Evolutionary conservation across 1,284 basidiomycete species (phyloP), one percentile per base, ranked within the genome.

Genomic region (Fomitopsis betulina): DNA sequence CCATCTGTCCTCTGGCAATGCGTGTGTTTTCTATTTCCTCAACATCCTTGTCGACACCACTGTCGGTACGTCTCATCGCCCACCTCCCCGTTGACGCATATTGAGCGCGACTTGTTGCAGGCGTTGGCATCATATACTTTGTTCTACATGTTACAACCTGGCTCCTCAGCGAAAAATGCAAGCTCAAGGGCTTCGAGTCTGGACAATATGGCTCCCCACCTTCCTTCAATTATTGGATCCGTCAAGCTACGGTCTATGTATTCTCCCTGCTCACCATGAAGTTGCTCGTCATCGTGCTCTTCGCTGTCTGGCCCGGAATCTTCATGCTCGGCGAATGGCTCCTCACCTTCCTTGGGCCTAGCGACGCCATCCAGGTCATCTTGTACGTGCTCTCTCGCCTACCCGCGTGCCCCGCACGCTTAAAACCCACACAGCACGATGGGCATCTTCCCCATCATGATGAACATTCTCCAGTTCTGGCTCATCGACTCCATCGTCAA

Each of bases 31-130:
- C 60, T 98, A 98, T 75, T 97, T 98, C 71, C 84, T 98, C 58
- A 96, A 98, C 70, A 91, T 99, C 57, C 78, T 96, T 35, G 80
- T 98, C 61, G 96, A 99, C 74, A 98, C 96, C 19, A 98, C 96
- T 0, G 76, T 96, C 56, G 96, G 94, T 90, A 63, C 66, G 84
- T 72, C 15, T 21, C 35, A 40, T 47, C 25, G 54, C 50, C 32
- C n/a, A 23, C 35, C 49, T 19, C 12, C 33, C 15, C 27, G 23
- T 17, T 43, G 47, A 57, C 54, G 21, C 42, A 54, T 55, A 23
- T 54, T 38, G 45, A 37, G 35, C 42, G 55, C 56, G 39, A 12
- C 32, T 5, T 35, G 13, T 5, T 12, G 35, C 23, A 93, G 93
- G 95, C 62, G 91, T 98, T 56, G 88, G 81, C 30, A 79, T 96